These are phyloP conservation scores for Abrus precatorius DNA, from an alignment of 306 rosid species.

Conservation along the genomic window DNA sequence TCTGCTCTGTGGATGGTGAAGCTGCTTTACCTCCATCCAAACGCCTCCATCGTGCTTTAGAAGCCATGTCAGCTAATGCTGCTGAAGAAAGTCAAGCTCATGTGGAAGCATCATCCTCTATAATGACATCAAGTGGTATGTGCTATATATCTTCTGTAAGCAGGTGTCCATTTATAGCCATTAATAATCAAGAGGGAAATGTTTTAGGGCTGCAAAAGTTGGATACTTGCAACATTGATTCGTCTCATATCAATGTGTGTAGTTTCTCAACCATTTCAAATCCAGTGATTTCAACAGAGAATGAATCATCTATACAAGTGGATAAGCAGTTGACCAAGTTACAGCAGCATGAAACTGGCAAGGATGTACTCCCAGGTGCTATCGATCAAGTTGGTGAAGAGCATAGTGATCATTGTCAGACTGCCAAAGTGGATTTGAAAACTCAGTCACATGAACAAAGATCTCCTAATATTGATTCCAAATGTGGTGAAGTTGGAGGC, in stretches of 20 bases:
- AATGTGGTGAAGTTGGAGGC: constrained; percentile 52
- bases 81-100: constrained; percentile 74
- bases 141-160: constrained; percentile 51
- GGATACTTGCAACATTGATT: constrained; percentile 48
- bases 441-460: constrained; percentile 42
- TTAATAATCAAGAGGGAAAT: constrained; percentile 51
- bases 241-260: constrained; percentile 48
- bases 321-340: constrained; percentile 52
- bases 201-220: constrained; percentile 43
- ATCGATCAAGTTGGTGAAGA: constrained; percentile 50
- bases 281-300: constrained; percentile 48
- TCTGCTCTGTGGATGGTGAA: constrained; percentile 77
- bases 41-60: constrained; percentile 96
- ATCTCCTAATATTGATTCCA: constrained; percentile 52
- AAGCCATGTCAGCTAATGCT: constrained; percentile 98
- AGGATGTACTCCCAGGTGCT: constrained; percentile 45
- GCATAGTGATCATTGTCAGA: constrained; percentile 47
- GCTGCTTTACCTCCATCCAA: constrained; percentile 96
- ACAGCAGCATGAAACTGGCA: constrained; percentile 50
- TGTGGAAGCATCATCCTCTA: constrained; percentile 53
- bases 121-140: constrained; percentile 49
- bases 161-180: constrained; percentile 43
- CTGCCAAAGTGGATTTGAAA: constrained; percentile 49
- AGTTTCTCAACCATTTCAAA: constrained; percentile 52
- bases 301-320: constrained; percentile 49